These are phyloP conservation scores for Penicillium manginii DNA, from an alignment of 495 filamentous ascomycete genomes.

Conservation along the genomic window DNA sequence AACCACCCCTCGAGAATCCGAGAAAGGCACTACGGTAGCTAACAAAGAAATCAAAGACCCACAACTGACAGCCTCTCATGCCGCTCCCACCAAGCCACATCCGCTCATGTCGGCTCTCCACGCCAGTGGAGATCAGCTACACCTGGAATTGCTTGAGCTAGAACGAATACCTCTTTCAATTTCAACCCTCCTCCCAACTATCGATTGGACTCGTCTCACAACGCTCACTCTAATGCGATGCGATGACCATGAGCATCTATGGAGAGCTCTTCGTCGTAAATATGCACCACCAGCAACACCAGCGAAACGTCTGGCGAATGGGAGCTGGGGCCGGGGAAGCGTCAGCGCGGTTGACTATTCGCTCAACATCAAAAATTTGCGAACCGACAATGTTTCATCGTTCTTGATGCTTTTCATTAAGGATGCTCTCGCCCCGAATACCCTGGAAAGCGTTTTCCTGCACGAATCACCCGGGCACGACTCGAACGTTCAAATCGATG, in stretches of 20 bases:
- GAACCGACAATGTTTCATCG: constrained; percentile 79
- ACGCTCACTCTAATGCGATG: constrained; percentile 83
- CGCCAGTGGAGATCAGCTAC: constrained; percentile 46
- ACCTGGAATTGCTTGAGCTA: constrained; percentile 76
- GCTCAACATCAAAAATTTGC: constrained; percentile 76
- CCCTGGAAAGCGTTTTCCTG: constrained; percentile 80
- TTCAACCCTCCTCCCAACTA: constrained; percentile 65
- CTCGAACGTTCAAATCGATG: constrained; percentile 67
- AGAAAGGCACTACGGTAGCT: background rate
- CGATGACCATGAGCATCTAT: constrained; percentile 75
- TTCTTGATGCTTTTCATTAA: constrained; percentile 82
- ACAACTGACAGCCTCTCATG: background rate
- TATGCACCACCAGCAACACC: constrained; percentile 59
- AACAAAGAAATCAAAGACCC: constrained; percentile 1
- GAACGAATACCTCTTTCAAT: constrained; percentile 80
- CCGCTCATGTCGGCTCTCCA: constrained; percentile 2
- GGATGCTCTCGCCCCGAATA: constrained; percentile 83
- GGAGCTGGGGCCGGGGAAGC: constrained; percentile 20
- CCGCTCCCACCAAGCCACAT: constrained; percentile 6
- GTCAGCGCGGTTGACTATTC: constrained; percentile 57
- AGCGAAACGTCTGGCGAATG: constrained; percentile 25
- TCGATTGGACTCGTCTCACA: constrained; percentile 82
- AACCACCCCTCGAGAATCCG: background rate
- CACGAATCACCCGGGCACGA: constrained; percentile 68
- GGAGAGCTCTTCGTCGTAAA: constrained; percentile 74